Percentiles rank a stretch among this genome's conserved stretches.
These are phyloP conservation scores for Geranium brycei DNA, from an alignment of 345 rosid species.

Conservation along the genomic window DNA sequence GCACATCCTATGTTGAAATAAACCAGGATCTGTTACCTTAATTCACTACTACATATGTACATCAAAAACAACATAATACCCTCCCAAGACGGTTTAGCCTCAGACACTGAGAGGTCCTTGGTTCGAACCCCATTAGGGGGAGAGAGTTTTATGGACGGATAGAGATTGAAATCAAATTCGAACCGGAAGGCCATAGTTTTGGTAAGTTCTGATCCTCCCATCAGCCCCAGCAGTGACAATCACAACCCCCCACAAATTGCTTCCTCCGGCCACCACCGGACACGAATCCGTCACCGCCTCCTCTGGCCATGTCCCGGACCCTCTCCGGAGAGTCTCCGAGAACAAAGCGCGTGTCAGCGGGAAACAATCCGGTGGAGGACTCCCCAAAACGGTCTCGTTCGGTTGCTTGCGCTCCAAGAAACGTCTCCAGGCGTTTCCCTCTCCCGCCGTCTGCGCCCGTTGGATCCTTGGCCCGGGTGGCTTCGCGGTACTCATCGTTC, in stretches of 20 bases:
- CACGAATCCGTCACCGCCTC: slow-evolving; percentile 44
- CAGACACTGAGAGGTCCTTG: too few species aligned
- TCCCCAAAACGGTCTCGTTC: slow-evolving; percentile 14
- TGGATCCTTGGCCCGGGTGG: slow-evolving; percentile 11
- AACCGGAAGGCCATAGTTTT: slow-evolving; percentile 61
- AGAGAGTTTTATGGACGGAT: too few species aligned
- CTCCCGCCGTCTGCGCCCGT: background rate
- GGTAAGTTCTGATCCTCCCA: slow-evolving; percentile 56
- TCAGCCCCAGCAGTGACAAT: slow-evolving; percentile 67
- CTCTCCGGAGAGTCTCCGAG: slow-evolving; percentile 31
- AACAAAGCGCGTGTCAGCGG: slow-evolving; percentile 33
- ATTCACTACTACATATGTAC: too few species aligned
- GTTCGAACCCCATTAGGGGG: too few species aligned
- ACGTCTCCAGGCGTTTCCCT: background rate
- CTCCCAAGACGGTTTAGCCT: too few species aligned
- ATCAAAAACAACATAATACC: too few species aligned
- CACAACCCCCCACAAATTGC: slow-evolving; percentile 53
- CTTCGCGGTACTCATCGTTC: slow-evolving; percentile 18
- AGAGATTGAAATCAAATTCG: slow-evolving; percentile 18
- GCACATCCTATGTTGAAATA: too few species aligned
- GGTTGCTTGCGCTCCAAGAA: background rate
- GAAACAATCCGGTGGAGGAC: slow-evolving; percentile 38
- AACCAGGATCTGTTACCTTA: too few species aligned
- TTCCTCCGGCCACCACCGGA: slow-evolving; percentile 24
- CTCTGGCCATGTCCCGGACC: slow-evolving; percentile 72